Evolutionary conservation across 2,329 filamentous ascomycete genomes (phyloP).

Genomic region (Botrytis fragariae): DNA sequence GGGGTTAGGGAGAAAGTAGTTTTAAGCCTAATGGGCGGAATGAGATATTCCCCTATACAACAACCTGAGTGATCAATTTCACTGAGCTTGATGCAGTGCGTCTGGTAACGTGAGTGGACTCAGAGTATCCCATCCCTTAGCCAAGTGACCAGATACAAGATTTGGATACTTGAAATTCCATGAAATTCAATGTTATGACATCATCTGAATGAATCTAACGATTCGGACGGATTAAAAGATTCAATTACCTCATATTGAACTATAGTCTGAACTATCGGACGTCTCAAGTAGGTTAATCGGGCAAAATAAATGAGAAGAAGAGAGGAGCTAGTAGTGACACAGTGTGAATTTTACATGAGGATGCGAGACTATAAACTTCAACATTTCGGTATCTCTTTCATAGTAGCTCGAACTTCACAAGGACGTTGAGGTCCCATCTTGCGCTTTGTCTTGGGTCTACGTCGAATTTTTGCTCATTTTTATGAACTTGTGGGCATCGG

Average conservation of each 20-base stretch:
- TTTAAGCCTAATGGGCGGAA: neutral
- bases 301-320: neutral
- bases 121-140: too few species aligned
- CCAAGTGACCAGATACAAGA: too few species aligned
- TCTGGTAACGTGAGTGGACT: too few species aligned
- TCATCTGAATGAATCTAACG: neutral
- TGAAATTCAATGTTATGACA: neutral
- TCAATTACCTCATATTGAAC: neutral
- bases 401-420: neutral
- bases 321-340: neutral
- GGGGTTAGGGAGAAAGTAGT: neutral
- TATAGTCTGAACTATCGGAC: neutral
- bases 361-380: neutral
- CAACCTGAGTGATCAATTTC: too few species aligned
- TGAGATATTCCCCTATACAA: neutral
- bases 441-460: fast-evolving
- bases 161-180: too few species aligned
- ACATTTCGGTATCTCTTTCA: neutral
- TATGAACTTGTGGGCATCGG: neutral
- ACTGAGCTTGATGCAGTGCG: too few species aligned
- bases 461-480: too few species aligned
- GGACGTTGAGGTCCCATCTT: neutral
- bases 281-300: too few species aligned
- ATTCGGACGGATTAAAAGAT: fast-evolving
- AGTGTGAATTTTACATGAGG: fast-evolving